Percentiles rank a stretch among this genome's conserved stretches.
Evolutionary conservation across 192 early-diverging fungal genomes (phyloP).

Genomic region (Podila clonocystis): DNA sequence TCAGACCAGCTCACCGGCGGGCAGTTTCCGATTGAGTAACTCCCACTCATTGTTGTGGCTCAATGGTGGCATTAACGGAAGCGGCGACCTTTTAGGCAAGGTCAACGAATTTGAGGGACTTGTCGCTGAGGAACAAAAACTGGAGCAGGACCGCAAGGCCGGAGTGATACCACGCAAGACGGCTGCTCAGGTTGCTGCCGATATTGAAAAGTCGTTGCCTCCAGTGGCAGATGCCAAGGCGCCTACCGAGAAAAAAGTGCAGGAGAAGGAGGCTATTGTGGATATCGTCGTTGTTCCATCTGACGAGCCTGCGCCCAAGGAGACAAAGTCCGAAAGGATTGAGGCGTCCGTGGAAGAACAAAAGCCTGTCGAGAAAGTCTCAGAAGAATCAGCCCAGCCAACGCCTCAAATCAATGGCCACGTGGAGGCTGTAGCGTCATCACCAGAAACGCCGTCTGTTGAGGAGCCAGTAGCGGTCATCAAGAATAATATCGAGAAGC

Average conservation of each 20-base stretch:
- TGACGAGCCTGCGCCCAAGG: slow-evolving; percentile 8
- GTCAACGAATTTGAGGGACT: slow-evolving; percentile 50
- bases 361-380: no score
- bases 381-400: no score
- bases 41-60: slow-evolving; percentile 46
- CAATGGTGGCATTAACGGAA: slow-evolving; percentile 48
- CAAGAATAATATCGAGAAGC: neutral
- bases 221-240: neutral
- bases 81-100: slow-evolving; percentile 43
- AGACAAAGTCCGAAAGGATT: no score
- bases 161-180: slow-evolving; percentile 11
- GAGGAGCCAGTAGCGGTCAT: neutral
- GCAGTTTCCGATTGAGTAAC: slow-evolving; percentile 49
- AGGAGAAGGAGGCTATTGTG: slow-evolving; percentile 1
- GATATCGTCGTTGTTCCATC: slow-evolving; percentile 40
- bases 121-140: slow-evolving; percentile 44
- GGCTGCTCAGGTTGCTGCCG: neutral
- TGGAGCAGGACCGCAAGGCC: slow-evolving; percentile 13
- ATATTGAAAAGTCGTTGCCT: neutral
- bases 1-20: slow-evolving; percentile 40
- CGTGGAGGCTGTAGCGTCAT: no score
- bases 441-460: no score
- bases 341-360: no score
- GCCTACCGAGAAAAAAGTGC: neutral
- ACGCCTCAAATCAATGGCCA: no score